Conservation (phyloP, 345 rosid genomes). For the Citrus sinensis region DVS_A1.0 CM039161.1:9610501-9611000, state of each 20-base stretch:
- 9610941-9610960: too few relatives aligned
- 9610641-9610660: background rate
- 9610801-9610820: background rate
- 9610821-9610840: background rate
- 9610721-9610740: background rate
- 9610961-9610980: too few relatives aligned
- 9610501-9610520: conserved; percentile 14
- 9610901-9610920: too few relatives aligned
- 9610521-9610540: conserved; percentile 25
- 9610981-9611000: too few relatives aligned
- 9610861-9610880: background rate
- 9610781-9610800: background rate
- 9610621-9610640: background rate
- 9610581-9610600: background rate
- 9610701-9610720: background rate
- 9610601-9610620: background rate
- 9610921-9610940: too few relatives aligned
- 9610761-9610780: background rate
- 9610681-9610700: background rate
- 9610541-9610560: background rate
- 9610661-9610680: background rate
- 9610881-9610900: background rate
- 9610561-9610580: background rate
- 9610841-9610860: background rate
- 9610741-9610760: background rate